Evolutionary conservation across 768 basidiomycete species (phyloP), one percentile per base, ranked within the genome.

Genomic region (Flagelloscypha sp.): DNA sequence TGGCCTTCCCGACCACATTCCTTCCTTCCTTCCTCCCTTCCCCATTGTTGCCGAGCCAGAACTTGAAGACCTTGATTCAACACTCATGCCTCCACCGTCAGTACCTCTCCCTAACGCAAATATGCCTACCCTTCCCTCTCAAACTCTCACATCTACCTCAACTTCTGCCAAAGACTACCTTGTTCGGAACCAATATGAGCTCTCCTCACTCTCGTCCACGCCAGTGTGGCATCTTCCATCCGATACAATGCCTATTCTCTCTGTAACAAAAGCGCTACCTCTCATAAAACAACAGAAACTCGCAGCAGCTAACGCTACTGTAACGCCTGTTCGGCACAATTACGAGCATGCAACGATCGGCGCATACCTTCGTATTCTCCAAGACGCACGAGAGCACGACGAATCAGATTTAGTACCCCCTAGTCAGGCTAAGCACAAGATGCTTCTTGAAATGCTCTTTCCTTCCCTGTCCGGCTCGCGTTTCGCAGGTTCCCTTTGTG

Each of bases 311-410:
- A n/a, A n/a, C n/a, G n/a, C n/a, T n/a, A n/a, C n/a, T n/a, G n/a
- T n/a, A n/a, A n/a, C n/a, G n/a, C n/a, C n/a, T n/a, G n/a, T n/a
- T n/a, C n/a, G n/a, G n/a, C n/a, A n/a, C n/a, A n/a, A n/a, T n/a
- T n/a, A n/a, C n/a, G n/a, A n/a, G n/a, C n/a, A n/a, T 2, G 66
- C 82, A 1, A 69, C 86, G 20, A 53, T 83, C 27, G 61, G 65
- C 9, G 84, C 80, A 5, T 86, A 84, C 48, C 85, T 84, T 43
- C 78, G 86, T 45, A 79, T 85, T 41, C 68, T 85, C 33, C 84
- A 79, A 0, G 75, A 85, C 45, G 79, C 80, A 1, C 71, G 78
- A 0, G 60, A 74, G 0, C 52, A 67, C 0, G 58, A 62, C 35
- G 59, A n/a, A n/a, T n/a, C 65, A 0, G 61, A 62, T 5, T 52